phyloP scores from a whole-genome alignment of 23 red algal genomes.

The Gracilaria caudata region DNA sequence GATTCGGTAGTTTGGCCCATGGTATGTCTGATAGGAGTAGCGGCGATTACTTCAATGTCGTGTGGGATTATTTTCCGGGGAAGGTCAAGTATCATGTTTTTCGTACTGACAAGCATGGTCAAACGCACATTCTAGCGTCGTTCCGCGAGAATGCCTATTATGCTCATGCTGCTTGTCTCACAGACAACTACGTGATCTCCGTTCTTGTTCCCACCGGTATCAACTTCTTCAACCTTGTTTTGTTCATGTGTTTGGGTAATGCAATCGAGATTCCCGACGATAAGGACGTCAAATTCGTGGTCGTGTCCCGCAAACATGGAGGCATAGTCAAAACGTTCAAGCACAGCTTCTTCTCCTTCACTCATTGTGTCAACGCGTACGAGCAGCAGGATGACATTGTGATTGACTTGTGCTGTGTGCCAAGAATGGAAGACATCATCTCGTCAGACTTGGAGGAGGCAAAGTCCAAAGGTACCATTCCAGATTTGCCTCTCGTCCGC shows the following conservation, averaged over 20 bases:
- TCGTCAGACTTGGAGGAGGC: background rate
- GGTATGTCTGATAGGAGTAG: conserved; percentile 10
- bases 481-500: background rate
- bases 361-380: conserved; percentile 14
- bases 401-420: background rate
- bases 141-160: conserved; percentile 23
- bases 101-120: conserved; percentile 11
- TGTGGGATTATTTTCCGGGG: conserved; percentile 14
- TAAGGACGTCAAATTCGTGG: background rate
- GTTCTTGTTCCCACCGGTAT: conserved; percentile 1
- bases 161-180: conserved; percentile 2
- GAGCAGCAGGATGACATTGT: background rate
- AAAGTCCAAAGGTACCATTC: background rate
- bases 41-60: conserved; percentile 58
- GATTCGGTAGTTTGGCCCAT: conserved; percentile 14
- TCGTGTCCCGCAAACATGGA: background rate
- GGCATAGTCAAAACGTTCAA: background rate
- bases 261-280: background rate
- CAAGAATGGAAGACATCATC: background rate
- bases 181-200: background rate
- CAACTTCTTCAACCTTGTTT: background rate
- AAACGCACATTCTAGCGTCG: conserved; percentile 16
- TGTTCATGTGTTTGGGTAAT: conserved; percentile 12
- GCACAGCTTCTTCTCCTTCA: conserved; percentile 10
- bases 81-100: conserved; percentile 50